A percentile compares a stretch with the other conserved stretches of the same genome.
Conservation (phyloP, 345 rosid genomes). For the Hibiscus tridactylites region DNA sequence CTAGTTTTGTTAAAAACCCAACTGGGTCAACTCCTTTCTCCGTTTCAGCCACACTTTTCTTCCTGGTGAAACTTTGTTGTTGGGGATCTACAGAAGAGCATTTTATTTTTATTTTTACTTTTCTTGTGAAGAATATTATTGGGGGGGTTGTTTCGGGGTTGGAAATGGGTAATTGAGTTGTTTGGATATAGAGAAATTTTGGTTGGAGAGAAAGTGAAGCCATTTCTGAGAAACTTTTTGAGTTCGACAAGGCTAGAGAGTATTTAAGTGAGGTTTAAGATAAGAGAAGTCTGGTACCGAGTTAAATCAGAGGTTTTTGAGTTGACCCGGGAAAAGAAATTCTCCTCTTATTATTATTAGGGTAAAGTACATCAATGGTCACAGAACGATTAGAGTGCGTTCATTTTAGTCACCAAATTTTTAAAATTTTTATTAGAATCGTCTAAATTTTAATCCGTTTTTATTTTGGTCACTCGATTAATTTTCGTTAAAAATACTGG, state of each 20-base stretch:
- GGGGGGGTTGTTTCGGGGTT: not conserved
- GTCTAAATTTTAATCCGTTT: no score
- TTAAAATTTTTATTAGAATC: no score
- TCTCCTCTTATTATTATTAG: no score
- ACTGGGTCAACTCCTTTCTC: slow-evolving; percentile 54
- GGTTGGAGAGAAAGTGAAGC: slow-evolving; percentile 7
- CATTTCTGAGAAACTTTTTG: slow-evolving; percentile 4
- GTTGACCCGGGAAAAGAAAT: not conserved
- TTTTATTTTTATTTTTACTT: slow-evolving; percentile 15
- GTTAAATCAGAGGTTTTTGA: slow-evolving; percentile 6
- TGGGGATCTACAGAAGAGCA: slow-evolving; percentile 37
- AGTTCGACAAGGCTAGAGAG: not conserved
- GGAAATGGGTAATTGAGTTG: slow-evolving; percentile 2
- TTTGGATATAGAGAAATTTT: not conserved
- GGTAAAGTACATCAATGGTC: no score
- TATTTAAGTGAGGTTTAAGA: slow-evolving; percentile 1
- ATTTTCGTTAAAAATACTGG: no score
- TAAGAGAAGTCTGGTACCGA: not conserved
- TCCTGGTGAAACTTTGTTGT: slow-evolving; percentile 20
- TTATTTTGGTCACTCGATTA: no score
- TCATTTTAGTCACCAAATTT: no score
- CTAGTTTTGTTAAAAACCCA: slow-evolving; percentile 61
- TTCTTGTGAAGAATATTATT: not conserved
- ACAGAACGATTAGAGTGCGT: no score
- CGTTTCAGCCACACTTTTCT: slow-evolving; percentile 26